A percentile compares a stretch with the other conserved stretches of the same genome.
Evolutionary conservation across 2,329 filamentous ascomycete genomes (phyloP).

Genomic region (Nothophaeocryptopus gaeumannii): DNA sequence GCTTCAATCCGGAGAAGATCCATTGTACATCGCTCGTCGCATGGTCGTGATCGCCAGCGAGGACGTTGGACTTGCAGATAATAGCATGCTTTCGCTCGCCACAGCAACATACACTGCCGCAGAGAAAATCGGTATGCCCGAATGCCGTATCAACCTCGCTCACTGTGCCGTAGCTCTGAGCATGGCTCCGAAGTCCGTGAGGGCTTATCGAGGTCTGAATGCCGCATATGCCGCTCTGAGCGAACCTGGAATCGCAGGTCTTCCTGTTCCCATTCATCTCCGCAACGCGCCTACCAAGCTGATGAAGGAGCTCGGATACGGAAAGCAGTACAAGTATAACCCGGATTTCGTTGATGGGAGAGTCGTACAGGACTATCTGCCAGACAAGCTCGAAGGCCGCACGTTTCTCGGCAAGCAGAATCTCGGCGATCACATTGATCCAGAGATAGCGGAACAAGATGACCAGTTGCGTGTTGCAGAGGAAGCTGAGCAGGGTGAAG

Average conservation of each 20-base stretch:
- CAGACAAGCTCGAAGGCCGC: constrained; percentile 67
- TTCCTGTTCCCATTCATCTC: constrained; percentile 83
- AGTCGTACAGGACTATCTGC: constrained; percentile 88
- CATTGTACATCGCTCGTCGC: constrained; percentile 84
- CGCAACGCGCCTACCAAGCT: constrained; percentile 87
- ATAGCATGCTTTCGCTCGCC: constrained; percentile 75
- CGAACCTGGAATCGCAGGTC: constrained; percentile 76
- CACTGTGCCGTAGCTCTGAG: constrained; percentile 81
- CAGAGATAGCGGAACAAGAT: constrained; percentile 34
- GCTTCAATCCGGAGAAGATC: constrained; percentile 92
- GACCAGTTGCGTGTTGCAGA: constrained; percentile 22
- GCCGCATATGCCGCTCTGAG: constrained; percentile 75
- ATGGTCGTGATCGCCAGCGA: constrained; percentile 95
- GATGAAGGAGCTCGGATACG: constrained; percentile 91
- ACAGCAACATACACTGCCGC: constrained; percentile 82
- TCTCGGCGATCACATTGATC: constrained; percentile 74
- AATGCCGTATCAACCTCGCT: constrained; percentile 86
- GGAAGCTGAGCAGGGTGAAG: constrained; percentile 20
- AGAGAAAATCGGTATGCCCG: constrained; percentile 92
- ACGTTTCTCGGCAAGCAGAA: constrained; percentile 77
- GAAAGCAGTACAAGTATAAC: constrained; percentile 93
- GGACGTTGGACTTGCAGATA: constrained; percentile 88
- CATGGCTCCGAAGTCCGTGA: constrained; percentile 79
- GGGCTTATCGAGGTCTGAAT: constrained; percentile 77
- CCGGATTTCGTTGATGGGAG: constrained; percentile 80